These are phyloP conservation scores for Trametes polyzona DNA, from an alignment of 1,284 basidiomycete species.

Conservation along the genomic window DNA sequence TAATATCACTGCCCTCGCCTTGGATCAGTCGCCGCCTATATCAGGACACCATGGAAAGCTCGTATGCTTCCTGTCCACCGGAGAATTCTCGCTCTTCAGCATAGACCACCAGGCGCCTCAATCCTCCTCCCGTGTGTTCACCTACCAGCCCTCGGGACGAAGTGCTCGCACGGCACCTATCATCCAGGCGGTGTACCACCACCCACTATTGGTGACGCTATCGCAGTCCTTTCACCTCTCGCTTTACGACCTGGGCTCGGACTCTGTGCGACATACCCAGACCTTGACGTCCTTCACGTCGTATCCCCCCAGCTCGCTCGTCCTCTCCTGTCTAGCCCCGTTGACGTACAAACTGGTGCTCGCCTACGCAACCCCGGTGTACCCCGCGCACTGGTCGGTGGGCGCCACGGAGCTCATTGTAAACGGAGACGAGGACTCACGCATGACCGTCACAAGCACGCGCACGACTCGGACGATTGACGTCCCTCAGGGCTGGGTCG, in stretches of 20 bases:
- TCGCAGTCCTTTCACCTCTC: slow-evolving; percentile 68
- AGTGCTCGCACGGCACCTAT: slow-evolving; percentile 49
- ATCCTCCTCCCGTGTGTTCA: slow-evolving; percentile 45
- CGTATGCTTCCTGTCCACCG: slow-evolving; percentile 65
- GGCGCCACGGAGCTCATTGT: slow-evolving; percentile 77
- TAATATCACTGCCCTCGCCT: slow-evolving; percentile 60
- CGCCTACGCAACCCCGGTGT: slow-evolving; percentile 76
- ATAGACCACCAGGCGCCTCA: slow-evolving; percentile 50
- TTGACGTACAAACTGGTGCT: slow-evolving; percentile 72
- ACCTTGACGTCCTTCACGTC: slow-evolving; percentile 75
- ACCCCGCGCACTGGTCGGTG: slow-evolving; percentile 80
- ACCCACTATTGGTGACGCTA: slow-evolving; percentile 73
- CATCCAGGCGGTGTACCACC: slow-evolving; percentile 72
- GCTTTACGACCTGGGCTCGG: slow-evolving; percentile 64
- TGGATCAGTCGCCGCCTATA: slow-evolving; percentile 69
- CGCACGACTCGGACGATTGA: slow-evolving; percentile 71
- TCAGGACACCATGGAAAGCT: slow-evolving; percentile 47
- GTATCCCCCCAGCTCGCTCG: slow-evolving; percentile 71
- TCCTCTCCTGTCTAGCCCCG: slow-evolving; percentile 61
- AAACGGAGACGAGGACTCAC: slow-evolving; percentile 33
- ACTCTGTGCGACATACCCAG: slow-evolving; percentile 56
- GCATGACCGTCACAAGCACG: slow-evolving; percentile 42
- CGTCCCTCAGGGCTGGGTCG: slow-evolving; percentile 71
- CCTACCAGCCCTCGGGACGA: slow-evolving; percentile 50
- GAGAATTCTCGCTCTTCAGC: slow-evolving; percentile 63